Base-by-base conservation (phyloP, 805 yeast genomes). In the Myxozyma neglecta region DNA sequence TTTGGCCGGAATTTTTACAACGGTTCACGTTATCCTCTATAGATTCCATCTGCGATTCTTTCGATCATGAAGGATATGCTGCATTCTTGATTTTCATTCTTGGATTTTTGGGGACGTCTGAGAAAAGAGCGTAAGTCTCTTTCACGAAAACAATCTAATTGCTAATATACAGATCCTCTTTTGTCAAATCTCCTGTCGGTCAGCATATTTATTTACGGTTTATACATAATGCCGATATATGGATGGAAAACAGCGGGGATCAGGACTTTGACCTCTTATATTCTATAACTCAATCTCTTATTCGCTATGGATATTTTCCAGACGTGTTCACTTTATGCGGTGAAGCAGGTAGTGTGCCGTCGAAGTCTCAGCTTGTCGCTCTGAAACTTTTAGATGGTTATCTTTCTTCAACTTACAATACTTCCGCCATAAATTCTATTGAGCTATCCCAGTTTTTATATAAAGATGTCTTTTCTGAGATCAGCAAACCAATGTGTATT, bases 311-410 rank as follows among this genome's bases (percentile, higher is more conserved):
- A 16, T 18, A 29, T 18, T 52, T 61, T 42, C 53, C 59, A 3
- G 57, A 51, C 7, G 1, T 46, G 11, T 45, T 53, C 34, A 46
- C 43, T 16, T 34, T 39, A 14, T 37, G 53, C 50, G 35, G 46
- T n/a, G 53, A 35, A 18, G 36, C 46, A 14, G 16, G 18, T 20
- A 52, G 20, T n/a, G 29, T 34, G 1, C 64, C 60, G 16, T 51
- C 57, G n/a, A 59, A 48, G 7, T 14, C 37, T 10, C 66, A 64
- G 20, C 34, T 61, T 8, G 48, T 40, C 32, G 40, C 54, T 5
- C 14, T 64, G 40, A 64, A 59, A 29, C 39, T 64, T 6, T 49
- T 64, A 2, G 65, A 64, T 39, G 65, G 57, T 7, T 57, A 62
- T 29, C n/a, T 64, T 16, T 47, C 59, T 7, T 46, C 61, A 34